Evolutionary conservation across 78 protist species (phyloP).

Genomic region (Emiliania huxleyi): DNA sequence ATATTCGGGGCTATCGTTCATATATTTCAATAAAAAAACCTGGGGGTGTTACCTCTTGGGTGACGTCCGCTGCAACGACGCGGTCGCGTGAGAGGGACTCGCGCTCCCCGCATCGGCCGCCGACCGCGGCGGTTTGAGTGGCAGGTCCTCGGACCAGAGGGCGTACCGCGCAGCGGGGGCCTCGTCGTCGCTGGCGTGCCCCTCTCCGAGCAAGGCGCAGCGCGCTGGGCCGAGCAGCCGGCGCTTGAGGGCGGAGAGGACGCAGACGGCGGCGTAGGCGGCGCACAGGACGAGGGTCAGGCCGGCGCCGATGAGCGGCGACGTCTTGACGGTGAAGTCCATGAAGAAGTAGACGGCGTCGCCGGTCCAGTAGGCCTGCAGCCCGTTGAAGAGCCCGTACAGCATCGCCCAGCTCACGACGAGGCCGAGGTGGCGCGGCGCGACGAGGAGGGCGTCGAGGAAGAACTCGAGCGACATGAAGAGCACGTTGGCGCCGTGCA

Average conservation of each 20-base stretch:
- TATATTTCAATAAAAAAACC: too few relatives aligned
- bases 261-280: background rate
- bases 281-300: background rate
- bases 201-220: too few relatives aligned
- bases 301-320: background rate
- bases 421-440: background rate
- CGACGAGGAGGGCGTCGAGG: too few relatives aligned
- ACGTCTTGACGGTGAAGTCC: background rate
- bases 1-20: too few relatives aligned
- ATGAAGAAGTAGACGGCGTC: slow-evolving; percentile 13
- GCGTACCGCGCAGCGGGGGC: too few relatives aligned
- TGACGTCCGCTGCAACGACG: too few relatives aligned
- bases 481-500: background rate
- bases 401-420: background rate
- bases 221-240: background rate
- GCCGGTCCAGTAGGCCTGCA: background rate
- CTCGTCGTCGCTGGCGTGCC: too few relatives aligned
- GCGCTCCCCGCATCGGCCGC: too few relatives aligned
- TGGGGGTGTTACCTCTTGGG: too few relatives aligned
- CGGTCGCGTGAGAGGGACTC: too few relatives aligned
- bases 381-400: slow-evolving; percentile 13
- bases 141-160: too few relatives aligned
- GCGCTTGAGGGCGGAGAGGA: background rate
- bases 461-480: background rate
- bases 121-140: too few relatives aligned